Evolutionary conservation across 2,329 filamentous ascomycete species (phyloP).

Genomic region (Hypoxylon sp.): DNA sequence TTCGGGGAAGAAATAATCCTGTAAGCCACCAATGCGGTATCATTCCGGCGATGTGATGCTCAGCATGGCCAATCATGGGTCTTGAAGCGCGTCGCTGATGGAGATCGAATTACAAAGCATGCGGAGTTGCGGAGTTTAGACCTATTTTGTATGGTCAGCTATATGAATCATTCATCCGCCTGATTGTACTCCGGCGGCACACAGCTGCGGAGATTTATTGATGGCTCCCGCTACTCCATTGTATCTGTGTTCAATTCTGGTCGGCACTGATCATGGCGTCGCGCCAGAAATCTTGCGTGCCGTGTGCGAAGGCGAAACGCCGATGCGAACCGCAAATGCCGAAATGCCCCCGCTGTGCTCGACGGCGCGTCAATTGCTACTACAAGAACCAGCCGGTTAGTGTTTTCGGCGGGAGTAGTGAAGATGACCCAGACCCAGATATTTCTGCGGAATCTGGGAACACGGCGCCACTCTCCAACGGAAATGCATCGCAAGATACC

Average conservation of each 20-base stretch:
- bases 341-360: conserved; percentile 19
- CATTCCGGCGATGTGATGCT: not conserved
- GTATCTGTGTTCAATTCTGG: not conserved
- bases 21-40: not conserved
- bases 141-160: conserved; percentile 6
- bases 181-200: not conserved
- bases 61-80: conserved; percentile 1
- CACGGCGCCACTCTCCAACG: not conserved
- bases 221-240: conserved; percentile 2
- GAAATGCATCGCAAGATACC: not conserved
- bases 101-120: conserved; percentile 5
- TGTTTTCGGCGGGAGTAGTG: not conserved
- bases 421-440: not conserved
- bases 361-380: conserved; percentile 17
- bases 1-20: not conserved
- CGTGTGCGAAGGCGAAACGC: conserved; percentile 29
- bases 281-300: conserved; percentile 27
- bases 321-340: conserved; percentile 28
- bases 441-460: not conserved
- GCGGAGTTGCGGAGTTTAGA: conserved; percentile 23
- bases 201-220: not conserved
- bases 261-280: conserved; percentile 19
- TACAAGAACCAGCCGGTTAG: conserved; percentile 27
- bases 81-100: not conserved
- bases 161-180: conserved; percentile 3